Conservation (phyloP, 179 eudicot genomes). For the Beta corolliflora region DNA sequence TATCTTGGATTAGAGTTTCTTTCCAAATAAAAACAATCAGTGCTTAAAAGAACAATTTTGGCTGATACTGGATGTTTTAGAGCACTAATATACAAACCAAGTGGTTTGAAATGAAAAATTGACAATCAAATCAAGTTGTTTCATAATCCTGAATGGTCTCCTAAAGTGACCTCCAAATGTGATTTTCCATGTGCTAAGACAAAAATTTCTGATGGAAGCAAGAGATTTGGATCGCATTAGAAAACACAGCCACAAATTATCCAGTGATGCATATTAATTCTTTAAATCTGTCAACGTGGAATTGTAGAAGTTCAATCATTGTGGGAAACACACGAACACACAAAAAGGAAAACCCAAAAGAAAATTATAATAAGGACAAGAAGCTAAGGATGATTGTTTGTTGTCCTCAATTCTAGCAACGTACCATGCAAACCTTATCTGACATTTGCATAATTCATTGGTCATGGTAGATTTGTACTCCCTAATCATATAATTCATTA, state of each 20-base stretch:
- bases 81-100: background rate
- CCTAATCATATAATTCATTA: constrained; percentile 18
- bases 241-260: constrained; percentile 24
- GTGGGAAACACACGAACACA: constrained; percentile 35
- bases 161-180: constrained; percentile 16
- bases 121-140: constrained; percentile 21
- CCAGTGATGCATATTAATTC: constrained; percentile 24
- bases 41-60: constrained; percentile 25
- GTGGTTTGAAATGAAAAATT: constrained; percentile 2
- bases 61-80: background rate
- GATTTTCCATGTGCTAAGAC: constrained; percentile 23
- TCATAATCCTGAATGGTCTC: background rate
- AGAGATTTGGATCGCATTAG: constrained; percentile 4
- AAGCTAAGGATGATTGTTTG: constrained; percentile 19
- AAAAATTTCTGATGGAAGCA: background rate
- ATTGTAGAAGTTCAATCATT: constrained; percentile 31
- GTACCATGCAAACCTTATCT: constrained; percentile 35
- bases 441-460: constrained; percentile 20
- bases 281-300: constrained; percentile 31
- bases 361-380: constrained; percentile 12
- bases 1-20: too few relatives aligned
- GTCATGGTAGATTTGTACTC: constrained; percentile 27
- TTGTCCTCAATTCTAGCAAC: background rate
- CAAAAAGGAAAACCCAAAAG: background rate
- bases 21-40: too few relatives aligned